Evolutionary conservation across 2,329 filamentous ascomycete genomes (phyloP), one percentile per base, ranked within the genome.

Genomic region (Lasiodiplodia sp.): DNA sequence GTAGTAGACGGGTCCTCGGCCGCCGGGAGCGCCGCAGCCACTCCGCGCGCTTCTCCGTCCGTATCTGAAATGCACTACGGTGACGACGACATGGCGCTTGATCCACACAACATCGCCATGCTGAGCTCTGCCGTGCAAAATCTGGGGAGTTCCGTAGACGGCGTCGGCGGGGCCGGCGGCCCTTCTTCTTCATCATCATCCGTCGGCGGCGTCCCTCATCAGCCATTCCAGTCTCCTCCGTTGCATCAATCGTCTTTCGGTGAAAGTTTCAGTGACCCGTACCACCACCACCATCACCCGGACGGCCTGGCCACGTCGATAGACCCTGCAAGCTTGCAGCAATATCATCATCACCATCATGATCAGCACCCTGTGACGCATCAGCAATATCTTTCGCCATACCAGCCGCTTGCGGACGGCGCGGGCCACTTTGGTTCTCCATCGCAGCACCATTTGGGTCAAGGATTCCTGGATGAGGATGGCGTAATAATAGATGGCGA

Each of bases 81-180:
- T 31, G 28, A 64, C n/a, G 21, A 64, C n/a, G 14, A 38, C 25
- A 64, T 64, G 60, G 47, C 60, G 44, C 44, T 64, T 31, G 60
- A 64, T n/a, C 47, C 60, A 8, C 60, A 64, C 47, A 52, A 64
- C 47, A 64, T 64, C 31, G 60, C 60, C 4, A 64, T 52, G 60
- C 31, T 64, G n/a, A 64, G 60, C 31, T 52, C 44, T 38, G 60
- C 44, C n/a, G 60, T 64, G 47, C 60, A 52, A 28, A 64, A 64
- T 38, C 60, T 64, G 21, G 44, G 47, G 6, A 37, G 37, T 21
- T 52, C 47, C 18, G 60, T n/a, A 7, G 40, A 4, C 44, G 44
- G 44, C 8, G n/a, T 7, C 12, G 16, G 14, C 5, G 18, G 18
- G 2, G n/a, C 18, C 10, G 16, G 44, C 4, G 44, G 18, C 4